Conservation (phyloP, 129 eudicot species). For the Escallonia herrerae region DNA sequence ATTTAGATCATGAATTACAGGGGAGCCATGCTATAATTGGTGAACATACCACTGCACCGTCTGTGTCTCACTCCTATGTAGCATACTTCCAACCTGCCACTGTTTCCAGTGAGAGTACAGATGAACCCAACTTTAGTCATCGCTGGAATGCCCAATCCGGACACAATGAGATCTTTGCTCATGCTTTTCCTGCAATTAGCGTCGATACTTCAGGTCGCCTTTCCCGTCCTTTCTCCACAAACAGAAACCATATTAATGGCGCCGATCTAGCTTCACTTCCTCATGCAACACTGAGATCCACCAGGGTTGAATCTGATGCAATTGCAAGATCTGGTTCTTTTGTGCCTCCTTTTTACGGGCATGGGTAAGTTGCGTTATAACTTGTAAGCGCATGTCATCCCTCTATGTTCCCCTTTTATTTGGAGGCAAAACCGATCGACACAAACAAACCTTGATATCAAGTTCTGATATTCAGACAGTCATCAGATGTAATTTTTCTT, state of each 20-base stretch:
- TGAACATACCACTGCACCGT: conserved; percentile 27
- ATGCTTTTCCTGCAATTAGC: conserved; percentile 20
- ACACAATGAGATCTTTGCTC: conserved; percentile 17
- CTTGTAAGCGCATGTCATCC: background rate
- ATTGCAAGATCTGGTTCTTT: conserved; percentile 26
- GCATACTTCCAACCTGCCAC: conserved; percentile 28
- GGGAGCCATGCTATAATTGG: conserved; percentile 32
- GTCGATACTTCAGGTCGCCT: conserved; percentile 41
- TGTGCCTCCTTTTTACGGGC: conserved; percentile 34
- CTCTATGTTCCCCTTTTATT: background rate
- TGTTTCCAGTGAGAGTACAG: conserved; percentile 24
- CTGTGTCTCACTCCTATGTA: conserved; percentile 30
- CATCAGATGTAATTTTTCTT: too few species aligned
- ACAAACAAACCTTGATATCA: too few species aligned
- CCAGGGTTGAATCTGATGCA: conserved; percentile 22
- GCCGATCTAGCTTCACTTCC: conserved; percentile 22
- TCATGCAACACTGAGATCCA: conserved; percentile 28
- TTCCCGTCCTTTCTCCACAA: conserved; percentile 29
- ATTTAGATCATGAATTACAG: conserved; percentile 36
- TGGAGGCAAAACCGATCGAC: too few species aligned
- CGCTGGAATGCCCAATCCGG: conserved; percentile 30
- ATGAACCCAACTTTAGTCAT: conserved; percentile 34
- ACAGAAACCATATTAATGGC: conserved; percentile 24
- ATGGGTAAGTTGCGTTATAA: conserved; percentile 21
- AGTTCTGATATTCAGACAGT: background rate